phyloP scores from a whole-genome alignment of 2,329 filamentous ascomycete species.

The Xylaria sp. region DNA sequence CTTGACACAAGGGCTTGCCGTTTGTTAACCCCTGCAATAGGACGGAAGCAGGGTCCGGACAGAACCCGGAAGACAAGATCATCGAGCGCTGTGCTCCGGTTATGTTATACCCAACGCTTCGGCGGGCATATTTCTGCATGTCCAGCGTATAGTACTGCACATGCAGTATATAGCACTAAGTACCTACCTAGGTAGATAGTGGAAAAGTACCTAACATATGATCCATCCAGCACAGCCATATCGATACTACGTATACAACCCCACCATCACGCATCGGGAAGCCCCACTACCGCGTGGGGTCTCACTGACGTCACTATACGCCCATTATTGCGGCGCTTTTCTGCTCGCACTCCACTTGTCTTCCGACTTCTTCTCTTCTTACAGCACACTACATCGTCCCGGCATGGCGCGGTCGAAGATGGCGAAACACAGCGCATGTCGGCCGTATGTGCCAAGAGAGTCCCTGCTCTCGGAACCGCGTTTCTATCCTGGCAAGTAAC shows the following conservation, averaged over 20 bases:
- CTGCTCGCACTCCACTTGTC: not conserved
- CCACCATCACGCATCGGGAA: not conserved
- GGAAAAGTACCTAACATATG: not conserved
- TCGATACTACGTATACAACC: not conserved
- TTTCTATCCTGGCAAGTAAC: not conserved
- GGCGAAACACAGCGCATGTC: not conserved
- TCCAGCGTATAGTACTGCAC: too few species aligned
- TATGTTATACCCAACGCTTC: too few species aligned
- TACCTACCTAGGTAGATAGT: not conserved
- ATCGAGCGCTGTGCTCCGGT: too few species aligned
- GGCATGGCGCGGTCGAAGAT: constrained; percentile 6
- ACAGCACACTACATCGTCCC: not conserved
- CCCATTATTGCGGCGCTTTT: not conserved
- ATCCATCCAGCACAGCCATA: not conserved
- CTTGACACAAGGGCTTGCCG: too few species aligned
- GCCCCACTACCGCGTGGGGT: constrained; percentile 4
- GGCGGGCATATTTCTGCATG: too few species aligned
- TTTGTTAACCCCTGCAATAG: too few species aligned
- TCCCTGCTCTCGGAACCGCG: not conserved
- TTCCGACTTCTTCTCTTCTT: constrained; percentile 15
- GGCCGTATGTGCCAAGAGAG: not conserved
- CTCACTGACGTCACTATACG: constrained; percentile 15
- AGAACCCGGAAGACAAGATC: too few species aligned
- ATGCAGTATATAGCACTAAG: too few species aligned
- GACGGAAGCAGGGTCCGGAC: too few species aligned